Evolutionary conservation across 345 rosid genomes (phyloP), one percentile per base, ranked within the genome.

Genomic region (Bruguiera gymnorhiza): DNA sequence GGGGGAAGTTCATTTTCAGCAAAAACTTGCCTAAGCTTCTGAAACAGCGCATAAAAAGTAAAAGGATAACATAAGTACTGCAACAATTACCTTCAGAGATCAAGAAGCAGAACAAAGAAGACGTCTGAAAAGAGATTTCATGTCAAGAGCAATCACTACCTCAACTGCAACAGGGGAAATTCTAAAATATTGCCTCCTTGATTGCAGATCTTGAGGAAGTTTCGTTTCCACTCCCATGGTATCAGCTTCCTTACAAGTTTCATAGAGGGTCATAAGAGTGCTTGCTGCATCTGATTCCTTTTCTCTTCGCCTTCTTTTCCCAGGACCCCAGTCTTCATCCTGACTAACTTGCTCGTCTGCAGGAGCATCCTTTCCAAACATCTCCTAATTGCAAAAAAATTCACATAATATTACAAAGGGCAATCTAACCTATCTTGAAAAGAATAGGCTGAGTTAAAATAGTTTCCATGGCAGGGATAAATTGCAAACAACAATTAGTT

Each of bases 271-370:
- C 85, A 90, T 84, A 66, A 88, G 88, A 34, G 87, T 75, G 79
- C 82, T 86, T 77, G 78, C 86, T 16, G 89, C 96, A 79, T 92
- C 97, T 15, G 97, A 86, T 67, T 89, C 97, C 75, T 87, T 92
- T 82, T 54, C 86, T 77, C 86, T 89, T 67, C 88, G 83, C 75
- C 86, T 90, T 84, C 86, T 85, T 75, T 85, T 88, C 51, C 80
- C 71, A 48, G 99, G 99, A 79, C 99, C 99, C 99, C 98, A 95
- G 70, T 95, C 99, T 83, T 95, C 99, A 79, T 95, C 99, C 80
- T 95, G 98, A 58, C 97, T 95, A 62, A 81, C 79, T 81, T 84
- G 93, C 70, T 94, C 98, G 59, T 74, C 79, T 59, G 77, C 73
- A 60, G 76, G 80, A 68, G 89, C 91, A 80, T 90, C 99, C 81